Evolutionary conservation across 495 filamentous ascomycete genomes (phyloP).

Genomic region (Xylaria cubensis): DNA sequence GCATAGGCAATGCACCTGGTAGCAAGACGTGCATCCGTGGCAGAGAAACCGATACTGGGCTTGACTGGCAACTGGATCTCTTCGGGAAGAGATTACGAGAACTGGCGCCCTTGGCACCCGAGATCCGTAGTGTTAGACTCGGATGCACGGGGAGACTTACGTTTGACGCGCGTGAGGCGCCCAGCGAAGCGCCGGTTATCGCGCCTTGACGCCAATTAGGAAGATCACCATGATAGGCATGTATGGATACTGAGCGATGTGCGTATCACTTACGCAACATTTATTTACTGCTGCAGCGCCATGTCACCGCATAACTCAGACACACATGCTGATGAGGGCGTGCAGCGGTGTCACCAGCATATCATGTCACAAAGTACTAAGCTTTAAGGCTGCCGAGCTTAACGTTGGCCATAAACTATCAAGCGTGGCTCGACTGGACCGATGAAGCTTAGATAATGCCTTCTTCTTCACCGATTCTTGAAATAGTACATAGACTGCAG

Average conservation of each 20-base stretch:
- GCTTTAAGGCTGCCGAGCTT: not conserved
- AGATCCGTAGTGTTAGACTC: not conserved
- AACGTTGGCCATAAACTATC: not conserved
- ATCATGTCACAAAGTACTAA: not conserved
- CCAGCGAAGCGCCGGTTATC: slow-evolving; percentile 4
- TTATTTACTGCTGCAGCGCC: slow-evolving; percentile 1
- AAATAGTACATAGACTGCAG: too few species aligned
- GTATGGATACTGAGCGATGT: not conserved
- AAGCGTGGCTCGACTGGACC: not conserved
- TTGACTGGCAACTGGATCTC: not conserved
- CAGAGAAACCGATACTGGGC: not conserved
- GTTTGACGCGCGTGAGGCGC: slow-evolving; percentile 12
- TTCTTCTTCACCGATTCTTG: too few species aligned
- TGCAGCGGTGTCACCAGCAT: not conserved
- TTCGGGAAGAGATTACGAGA: not conserved
- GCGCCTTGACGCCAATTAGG: not conserved
- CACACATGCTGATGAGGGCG: not conserved
- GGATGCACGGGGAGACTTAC: not conserved
- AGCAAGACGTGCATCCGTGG: not conserved
- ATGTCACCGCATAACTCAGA: not conserved
- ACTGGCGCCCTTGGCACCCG: slow-evolving; percentile 11
- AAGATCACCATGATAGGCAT: not conserved
- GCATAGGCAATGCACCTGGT: not conserved
- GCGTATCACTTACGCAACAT: not conserved
- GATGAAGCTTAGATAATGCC: too few species aligned